Conservation (phyloP, 495 filamentous ascomycete species). For the Jackrogersella multiformis region DNA sequence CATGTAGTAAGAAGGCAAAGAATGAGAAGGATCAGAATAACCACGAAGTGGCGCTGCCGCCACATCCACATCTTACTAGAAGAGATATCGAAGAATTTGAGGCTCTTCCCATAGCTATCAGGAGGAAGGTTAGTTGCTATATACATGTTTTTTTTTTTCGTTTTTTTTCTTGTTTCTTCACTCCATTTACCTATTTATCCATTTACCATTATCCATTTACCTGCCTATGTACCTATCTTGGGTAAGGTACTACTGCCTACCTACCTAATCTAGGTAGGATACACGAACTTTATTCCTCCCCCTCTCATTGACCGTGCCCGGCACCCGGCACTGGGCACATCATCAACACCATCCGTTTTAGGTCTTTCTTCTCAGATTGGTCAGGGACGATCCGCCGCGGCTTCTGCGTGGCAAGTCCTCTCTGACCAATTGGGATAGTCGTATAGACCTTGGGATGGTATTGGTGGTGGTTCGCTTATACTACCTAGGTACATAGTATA, state of each 20-base stretch:
- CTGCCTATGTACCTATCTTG: no score
- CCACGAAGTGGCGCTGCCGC: conserved; percentile 19
- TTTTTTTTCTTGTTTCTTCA: background rate
- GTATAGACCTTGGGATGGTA: conserved; percentile 16
- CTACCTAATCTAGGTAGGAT: no score
- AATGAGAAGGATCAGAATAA: conserved; percentile 29
- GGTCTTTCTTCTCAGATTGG: conserved; percentile 5
- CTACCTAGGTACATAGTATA: no score
- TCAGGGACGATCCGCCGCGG: conserved; percentile 29
- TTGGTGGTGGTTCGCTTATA: no score
- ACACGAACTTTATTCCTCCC: no score
- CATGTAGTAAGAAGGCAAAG: conserved; percentile 27
- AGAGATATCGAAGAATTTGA: conserved; percentile 56
- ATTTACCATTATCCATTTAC: conserved; percentile 3
- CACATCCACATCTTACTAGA: conserved; percentile 37
- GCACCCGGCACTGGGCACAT: no score
- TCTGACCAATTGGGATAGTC: conserved; percentile 33
- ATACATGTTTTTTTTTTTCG: conserved; percentile 21
- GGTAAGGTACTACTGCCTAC: background rate
- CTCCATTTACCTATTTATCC: conserved; percentile 8
- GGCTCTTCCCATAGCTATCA: conserved; percentile 64
- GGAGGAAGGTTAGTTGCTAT: conserved; percentile 63
- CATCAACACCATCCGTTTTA: no score
- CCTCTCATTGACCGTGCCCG: no score
- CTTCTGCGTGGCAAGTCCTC: conserved; percentile 26